Conservation (phyloP, 78 protist genomes). For the Dictyostelium purpureum region DNA sequence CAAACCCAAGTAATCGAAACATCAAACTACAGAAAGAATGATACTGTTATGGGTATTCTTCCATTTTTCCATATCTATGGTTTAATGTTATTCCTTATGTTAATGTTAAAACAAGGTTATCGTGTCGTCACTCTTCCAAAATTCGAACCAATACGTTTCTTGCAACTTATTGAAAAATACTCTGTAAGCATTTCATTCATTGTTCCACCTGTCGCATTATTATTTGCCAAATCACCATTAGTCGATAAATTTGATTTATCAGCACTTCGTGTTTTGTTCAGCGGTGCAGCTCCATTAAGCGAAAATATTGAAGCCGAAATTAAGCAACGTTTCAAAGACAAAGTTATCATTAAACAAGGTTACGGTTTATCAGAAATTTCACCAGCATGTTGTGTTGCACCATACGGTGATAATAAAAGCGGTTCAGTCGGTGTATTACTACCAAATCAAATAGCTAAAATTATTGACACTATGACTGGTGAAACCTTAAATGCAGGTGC, state of each 20-base stretch:
- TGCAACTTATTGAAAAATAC: conserved; percentile 46
- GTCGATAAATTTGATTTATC: conserved; percentile 78
- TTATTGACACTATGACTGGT: conserved; percentile 22
- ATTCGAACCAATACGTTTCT: conserved; percentile 82
- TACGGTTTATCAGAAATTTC: conserved; percentile 93
- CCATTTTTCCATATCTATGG: conserved; percentile 91
- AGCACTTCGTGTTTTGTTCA: conserved; percentile 47
- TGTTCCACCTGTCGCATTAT: conserved; percentile 91
- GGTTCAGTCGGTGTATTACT: conserved; percentile 65
- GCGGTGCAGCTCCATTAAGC: conserved; percentile 93
- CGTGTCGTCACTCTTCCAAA: conserved; percentile 43
- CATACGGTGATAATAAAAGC: not conserved
- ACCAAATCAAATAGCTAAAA: conserved; percentile 53
- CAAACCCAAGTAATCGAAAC: conserved; percentile 55
- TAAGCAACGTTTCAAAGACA: not conserved
- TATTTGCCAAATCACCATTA: conserved; percentile 91
- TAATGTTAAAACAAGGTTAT: not conserved
- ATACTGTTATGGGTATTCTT: conserved; percentile 74
- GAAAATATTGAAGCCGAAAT: conserved; percentile 21
- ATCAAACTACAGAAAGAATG: not conserved
- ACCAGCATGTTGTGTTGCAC: conserved; percentile 67
- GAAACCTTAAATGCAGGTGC: conserved; percentile 18
- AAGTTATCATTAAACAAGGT: conserved; percentile 76
- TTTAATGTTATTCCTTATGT: conserved; percentile 29
- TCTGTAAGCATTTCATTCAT: conserved; percentile 23